These are phyloP conservation scores for Teratosphaeria destructans DNA, from an alignment of 2,329 filamentous ascomycete genomes.

Conservation along the genomic window DNA sequence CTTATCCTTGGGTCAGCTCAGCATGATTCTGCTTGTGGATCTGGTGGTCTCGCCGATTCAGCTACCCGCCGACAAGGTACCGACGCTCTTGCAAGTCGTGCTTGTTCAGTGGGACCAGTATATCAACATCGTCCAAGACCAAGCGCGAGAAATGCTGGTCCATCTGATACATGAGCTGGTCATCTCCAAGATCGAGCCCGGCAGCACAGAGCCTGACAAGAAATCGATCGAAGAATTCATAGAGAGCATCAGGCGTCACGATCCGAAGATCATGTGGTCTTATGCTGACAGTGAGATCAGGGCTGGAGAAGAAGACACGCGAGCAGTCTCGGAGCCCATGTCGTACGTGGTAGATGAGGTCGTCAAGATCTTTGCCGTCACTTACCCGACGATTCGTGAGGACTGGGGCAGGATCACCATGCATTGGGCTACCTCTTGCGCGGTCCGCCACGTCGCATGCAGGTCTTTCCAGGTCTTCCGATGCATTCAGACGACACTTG, in stretches of 20 bases:
- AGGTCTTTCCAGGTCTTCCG: constrained; percentile 96
- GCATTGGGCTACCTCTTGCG: constrained; percentile 93
- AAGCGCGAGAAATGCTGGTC: constrained; percentile 94
- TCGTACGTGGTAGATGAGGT: constrained; percentile 70
- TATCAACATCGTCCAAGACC: constrained; percentile 85
- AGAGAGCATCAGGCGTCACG: constrained; percentile 74
- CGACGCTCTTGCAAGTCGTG: constrained; percentile 79
- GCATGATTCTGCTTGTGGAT: constrained; percentile 87
- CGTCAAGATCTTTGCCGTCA: constrained; percentile 72
- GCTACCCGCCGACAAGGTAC: constrained; percentile 66
- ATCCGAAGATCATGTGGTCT: constrained; percentile 77
- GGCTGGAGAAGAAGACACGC: constrained; percentile 50
- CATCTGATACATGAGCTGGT: constrained; percentile 95
- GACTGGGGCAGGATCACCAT: constrained; percentile 84
- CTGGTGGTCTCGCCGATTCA: constrained; percentile 88
- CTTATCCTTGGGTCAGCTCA: constrained; percentile 85
- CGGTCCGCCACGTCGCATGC: constrained; percentile 87
- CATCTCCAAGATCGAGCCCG: constrained; percentile 66
- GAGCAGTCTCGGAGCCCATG: constrained; percentile 79
- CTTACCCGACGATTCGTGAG: constrained; percentile 77
- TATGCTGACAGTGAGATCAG: constrained; percentile 88
- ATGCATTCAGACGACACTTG: constrained; percentile 80
- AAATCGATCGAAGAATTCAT: constrained; percentile 77
- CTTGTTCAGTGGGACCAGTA: constrained; percentile 97
- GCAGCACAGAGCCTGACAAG: constrained; percentile 55